A percentile compares a stretch with the other conserved stretches of the same genome.
Evolutionary conservation across 345 rosid species (phyloP).

Genomic region (Mangifera indica): DNA sequence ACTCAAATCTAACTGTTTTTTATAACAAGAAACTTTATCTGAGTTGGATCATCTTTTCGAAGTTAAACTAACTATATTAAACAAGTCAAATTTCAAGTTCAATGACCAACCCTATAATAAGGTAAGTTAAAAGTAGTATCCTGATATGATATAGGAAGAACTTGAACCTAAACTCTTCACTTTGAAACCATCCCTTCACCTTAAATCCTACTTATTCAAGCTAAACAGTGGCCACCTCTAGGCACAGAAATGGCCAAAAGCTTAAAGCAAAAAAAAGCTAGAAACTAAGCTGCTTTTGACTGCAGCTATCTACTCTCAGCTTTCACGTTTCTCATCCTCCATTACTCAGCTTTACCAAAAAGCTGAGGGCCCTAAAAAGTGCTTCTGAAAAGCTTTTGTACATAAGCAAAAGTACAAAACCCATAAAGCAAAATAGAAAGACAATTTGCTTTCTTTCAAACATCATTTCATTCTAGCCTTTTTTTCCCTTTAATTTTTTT

Average conservation of each 20-base stretch:
- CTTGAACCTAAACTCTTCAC: no score
- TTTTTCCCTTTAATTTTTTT: not conserved
- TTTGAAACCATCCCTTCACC: no score
- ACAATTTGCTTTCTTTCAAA: slow-evolving; percentile 23
- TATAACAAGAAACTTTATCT: no score
- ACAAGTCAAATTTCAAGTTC: no score
- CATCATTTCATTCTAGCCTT: not conserved
- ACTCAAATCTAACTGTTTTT: no score
- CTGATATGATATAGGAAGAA: no score
- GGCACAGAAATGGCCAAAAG: slow-evolving; percentile 20
- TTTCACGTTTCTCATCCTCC: not conserved
- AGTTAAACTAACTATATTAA: no score
- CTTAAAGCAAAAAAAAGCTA: not conserved
- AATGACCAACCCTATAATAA: no score
- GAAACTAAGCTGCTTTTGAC: slow-evolving; percentile 20
- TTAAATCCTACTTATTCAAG: no score
- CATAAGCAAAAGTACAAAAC: slow-evolving; percentile 12
- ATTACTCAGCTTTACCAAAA: slow-evolving; percentile 7
- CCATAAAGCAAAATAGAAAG: slow-evolving; percentile 20
- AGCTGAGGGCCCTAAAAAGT: slow-evolving; percentile 3
- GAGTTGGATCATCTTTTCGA: no score
- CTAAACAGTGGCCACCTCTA: no score
- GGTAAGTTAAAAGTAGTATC: no score
- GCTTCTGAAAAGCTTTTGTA: slow-evolving; percentile 1
- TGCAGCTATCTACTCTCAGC: not conserved